Evolutionary conservation across 768 basidiomycete genomes (phyloP).

Genomic region (Rhodotorula graminis): DNA sequence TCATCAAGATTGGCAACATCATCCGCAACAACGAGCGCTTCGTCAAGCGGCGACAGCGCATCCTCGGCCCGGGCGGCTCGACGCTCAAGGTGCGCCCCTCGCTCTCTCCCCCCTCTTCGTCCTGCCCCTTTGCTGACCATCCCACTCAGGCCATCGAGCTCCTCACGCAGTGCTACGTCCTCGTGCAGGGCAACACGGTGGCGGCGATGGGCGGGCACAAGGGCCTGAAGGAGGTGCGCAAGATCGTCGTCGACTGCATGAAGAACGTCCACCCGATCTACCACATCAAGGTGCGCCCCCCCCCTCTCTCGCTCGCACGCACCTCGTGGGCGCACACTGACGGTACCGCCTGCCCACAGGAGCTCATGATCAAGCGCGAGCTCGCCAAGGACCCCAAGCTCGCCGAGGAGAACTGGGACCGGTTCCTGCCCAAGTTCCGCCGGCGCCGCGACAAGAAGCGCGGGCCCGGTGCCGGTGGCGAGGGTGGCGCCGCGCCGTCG

Average conservation of each 20-base stretch:
- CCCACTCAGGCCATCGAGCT: constrained; percentile 83
- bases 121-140: background rate
- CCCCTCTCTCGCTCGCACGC: background rate
- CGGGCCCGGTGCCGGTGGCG: constrained; percentile 42
- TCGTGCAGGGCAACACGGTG: constrained; percentile 97
- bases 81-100: constrained; percentile 76
- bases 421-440: constrained; percentile 93
- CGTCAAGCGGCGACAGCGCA: constrained; percentile 89
- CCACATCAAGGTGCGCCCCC: constrained; percentile 73
- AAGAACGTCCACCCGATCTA: constrained; percentile 99
- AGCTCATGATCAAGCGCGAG: constrained; percentile 96
- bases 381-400: constrained; percentile 96
- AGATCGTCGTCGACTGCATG: constrained; percentile 99
- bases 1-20: constrained; percentile 93
- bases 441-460: constrained; percentile 90
- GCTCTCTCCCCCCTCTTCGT: no score
- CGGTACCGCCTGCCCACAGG: constrained; percentile 53
- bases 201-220: constrained; percentile 97
- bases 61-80: constrained; percentile 94
- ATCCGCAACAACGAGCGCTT: constrained; percentile 95
- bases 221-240: constrained; percentile 86
- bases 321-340: background rate
- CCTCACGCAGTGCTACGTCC: constrained; percentile 89
- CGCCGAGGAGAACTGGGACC: constrained; percentile 88
- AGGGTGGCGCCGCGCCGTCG: constrained; percentile 10